phyloP scores from a whole-genome alignment of 75 land plant species.

The Pinus taeda region DNA sequence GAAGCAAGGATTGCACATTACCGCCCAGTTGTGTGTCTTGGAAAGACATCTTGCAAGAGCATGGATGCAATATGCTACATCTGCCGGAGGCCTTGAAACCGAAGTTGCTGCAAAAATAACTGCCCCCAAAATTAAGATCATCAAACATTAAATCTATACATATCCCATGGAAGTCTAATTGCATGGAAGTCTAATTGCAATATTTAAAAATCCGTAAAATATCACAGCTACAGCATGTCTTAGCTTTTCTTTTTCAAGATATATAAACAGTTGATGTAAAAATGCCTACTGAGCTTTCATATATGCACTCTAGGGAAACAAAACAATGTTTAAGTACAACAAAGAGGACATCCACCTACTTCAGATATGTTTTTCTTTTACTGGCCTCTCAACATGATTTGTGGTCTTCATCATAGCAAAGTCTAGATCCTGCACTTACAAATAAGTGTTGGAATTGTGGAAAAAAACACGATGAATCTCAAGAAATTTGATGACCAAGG shows the following conservation, averaged over 20 bases:
- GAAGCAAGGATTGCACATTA: conserved; percentile 20
- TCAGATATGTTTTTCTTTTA: conserved; percentile 93
- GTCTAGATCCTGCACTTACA: conserved; percentile 74
- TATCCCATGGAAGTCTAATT: no score
- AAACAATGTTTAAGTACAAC: no score
- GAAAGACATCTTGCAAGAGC: conserved; percentile 90
- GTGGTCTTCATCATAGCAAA: conserved; percentile 93
- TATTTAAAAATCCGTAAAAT: no score
- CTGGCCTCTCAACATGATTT: conserved; percentile 95
- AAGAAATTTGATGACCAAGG: neutral
- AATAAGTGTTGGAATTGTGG: conserved; percentile 5
- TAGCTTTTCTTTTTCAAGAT: no score
- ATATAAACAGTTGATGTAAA: no score
- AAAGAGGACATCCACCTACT: conserved; percentile 34
- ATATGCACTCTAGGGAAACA: no score
- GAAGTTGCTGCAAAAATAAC: conserved; percentile 85
- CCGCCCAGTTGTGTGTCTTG: conserved; percentile 98
- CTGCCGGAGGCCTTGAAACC: conserved; percentile 88
- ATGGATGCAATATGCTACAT: conserved; percentile 96
- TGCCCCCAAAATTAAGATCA: conserved; percentile 35
- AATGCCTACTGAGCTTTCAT: no score
- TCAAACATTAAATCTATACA: neutral
- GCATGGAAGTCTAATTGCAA: no score
- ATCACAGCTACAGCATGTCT: no score
- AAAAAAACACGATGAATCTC: neutral